Conservation (phyloP, 352 stramenopile species). For the Phytophthora tentaculata region DNA sequence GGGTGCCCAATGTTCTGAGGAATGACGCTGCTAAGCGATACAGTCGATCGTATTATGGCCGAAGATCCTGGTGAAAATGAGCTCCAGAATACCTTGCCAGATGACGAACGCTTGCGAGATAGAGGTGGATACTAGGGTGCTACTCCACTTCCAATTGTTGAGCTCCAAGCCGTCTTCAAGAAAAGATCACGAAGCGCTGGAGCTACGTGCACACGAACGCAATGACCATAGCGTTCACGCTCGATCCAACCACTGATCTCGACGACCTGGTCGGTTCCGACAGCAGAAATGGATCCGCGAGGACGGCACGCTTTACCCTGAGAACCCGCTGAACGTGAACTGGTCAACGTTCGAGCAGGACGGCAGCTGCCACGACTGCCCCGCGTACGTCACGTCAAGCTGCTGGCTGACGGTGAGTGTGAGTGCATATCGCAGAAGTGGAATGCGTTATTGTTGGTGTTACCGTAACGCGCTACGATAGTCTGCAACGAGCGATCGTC, state of each 20-base stretch:
- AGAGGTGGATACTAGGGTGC: background rate
- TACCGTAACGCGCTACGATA: too few relatives aligned
- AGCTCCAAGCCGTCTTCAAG: background rate
- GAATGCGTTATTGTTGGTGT: too few relatives aligned
- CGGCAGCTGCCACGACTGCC: too few relatives aligned
- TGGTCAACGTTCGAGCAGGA: background rate
- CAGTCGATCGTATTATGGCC: background rate
- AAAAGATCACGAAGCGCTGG: slow-evolving; percentile 1
- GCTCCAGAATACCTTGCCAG: background rate
- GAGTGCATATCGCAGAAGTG: too few relatives aligned
- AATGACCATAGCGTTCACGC: background rate
- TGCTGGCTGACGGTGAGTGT: too few relatives aligned
- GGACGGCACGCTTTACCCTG: background rate
- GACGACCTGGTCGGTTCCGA: too few relatives aligned
- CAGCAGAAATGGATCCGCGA: background rate
- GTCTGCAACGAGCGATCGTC: too few relatives aligned
- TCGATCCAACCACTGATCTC: background rate
- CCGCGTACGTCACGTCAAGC: too few relatives aligned
- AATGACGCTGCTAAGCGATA: background rate
- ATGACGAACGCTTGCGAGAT: background rate
- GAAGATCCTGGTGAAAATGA: background rate
- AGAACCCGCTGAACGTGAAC: background rate
- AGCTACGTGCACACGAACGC: slow-evolving; percentile 8
- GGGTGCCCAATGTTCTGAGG: background rate
- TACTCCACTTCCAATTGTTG: background rate